Base-by-base conservation (phyloP, 805 yeast species). In the Metschnikowia santaceciliae region DNA sequence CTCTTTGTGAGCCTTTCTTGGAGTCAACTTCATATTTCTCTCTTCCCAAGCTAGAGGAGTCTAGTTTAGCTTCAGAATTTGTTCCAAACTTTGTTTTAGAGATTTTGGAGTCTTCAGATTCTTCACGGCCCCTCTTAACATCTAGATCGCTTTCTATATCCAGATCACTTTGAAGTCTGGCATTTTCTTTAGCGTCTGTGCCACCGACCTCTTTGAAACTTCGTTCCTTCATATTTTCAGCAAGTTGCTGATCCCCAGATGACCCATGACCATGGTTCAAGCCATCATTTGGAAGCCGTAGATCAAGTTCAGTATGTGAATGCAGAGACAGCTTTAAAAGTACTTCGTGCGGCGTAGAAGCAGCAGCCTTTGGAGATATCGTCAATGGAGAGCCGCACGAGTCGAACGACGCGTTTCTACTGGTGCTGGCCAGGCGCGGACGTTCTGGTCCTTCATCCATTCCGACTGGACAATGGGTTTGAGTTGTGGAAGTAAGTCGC, bases 401-500 rank as follows among this genome's bases (percentile, higher is more conserved):
- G 4, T 23, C 32, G 10, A 22, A n/a, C 3, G 32, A 4, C 14
- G 19, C 42, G 7, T 8, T 23, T 23, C 13, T n/a, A 39, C 17
- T 17, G 32, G 42, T 23, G 32, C 42, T 39, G 15, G n/a, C 10
- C 19, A 8, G 42, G 30, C 19, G 42, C 42, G 42, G 42, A 39
- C 32, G n/a, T 14, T 17, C 42, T n/a, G 32, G 42, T 23, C 42
- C 42, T 39, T 39, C 42, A 39, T 39, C 42, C 42, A 39, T 39
- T 22, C 42, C 32, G 32, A 8, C 32, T 23, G 32, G 42, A 39
- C 32, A 23, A 39, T 23, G 14, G 42, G 42, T 39, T 22, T 11
- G 42, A 39, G 32, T 22, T 23, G 32, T 14, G 32, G 32, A 22
- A 22, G 42, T 10, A 32, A 39, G 32, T 39, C 42, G 42, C 42